Conservation (phyloP, 2,329 filamentous ascomycete genomes). For the Alternaria sp. region DNA sequence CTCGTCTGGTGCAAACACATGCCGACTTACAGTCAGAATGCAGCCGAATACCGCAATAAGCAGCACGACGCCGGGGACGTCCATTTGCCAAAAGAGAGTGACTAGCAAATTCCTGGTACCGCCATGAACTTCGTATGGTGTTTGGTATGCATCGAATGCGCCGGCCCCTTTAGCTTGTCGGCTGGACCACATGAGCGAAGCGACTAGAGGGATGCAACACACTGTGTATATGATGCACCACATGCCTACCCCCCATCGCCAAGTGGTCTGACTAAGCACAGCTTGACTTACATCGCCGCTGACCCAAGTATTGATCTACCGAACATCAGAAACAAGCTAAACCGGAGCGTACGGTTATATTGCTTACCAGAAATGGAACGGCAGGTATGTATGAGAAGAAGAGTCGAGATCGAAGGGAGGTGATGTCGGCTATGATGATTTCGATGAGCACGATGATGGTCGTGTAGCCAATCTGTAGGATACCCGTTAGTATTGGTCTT, state of each 20-base stretch:
- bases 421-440: conserved; percentile 69
- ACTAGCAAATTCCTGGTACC: conserved; percentile 38
- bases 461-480: conserved; percentile 59
- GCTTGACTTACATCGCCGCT: conserved; percentile 63
- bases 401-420: conserved; percentile 66
- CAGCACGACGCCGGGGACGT: conserved; percentile 57
- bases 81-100: conserved; percentile 64
- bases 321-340: background rate
- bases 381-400: conserved; percentile 66
- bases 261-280: conserved; percentile 59
- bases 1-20: background rate
- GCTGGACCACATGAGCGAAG: conserved; percentile 58
- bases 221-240: conserved; percentile 65
- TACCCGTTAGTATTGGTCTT: background rate
- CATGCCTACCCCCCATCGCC: conserved; percentile 69
- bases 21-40: conserved; percentile 46
- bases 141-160: conserved; percentile 53
- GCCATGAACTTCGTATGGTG: conserved; percentile 54
- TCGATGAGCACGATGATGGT: conserved; percentile 66
- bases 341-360: background rate
- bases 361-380: conserved; percentile 18
- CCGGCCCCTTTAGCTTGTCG: conserved; percentile 59
- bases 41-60: conserved; percentile 57
- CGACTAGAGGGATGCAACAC: conserved; percentile 61
- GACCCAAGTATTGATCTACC: conserved; percentile 65